Conservation (phyloP, 257 asterid species). For the Plantago elongata region DNA sequence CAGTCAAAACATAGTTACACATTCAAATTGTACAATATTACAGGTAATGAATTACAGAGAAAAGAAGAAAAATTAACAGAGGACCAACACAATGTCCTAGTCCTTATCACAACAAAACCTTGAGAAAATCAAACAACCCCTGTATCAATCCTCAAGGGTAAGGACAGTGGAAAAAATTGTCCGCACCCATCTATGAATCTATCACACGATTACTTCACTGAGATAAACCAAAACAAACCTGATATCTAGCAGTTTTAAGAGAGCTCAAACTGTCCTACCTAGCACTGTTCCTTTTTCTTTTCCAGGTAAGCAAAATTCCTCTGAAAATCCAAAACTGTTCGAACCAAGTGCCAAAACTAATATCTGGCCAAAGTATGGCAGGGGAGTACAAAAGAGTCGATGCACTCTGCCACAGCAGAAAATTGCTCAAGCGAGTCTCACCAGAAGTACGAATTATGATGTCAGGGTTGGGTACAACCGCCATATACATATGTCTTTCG, state of each 20-base stretch:
- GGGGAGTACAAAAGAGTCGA: constrained; percentile 60
- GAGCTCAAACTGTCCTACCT: not conserved
- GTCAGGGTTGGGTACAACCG: constrained; percentile 68
- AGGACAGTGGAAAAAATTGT: constrained; percentile 10
- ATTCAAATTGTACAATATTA: too few species aligned
- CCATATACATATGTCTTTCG: constrained; percentile 62
- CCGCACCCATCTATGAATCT: constrained; percentile 7
- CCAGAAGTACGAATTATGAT: constrained; percentile 71
- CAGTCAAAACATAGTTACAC: too few species aligned
- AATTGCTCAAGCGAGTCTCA: constrained; percentile 78
- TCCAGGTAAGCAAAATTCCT: constrained; percentile 40
- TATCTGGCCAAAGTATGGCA: constrained; percentile 64
- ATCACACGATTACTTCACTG: not conserved
- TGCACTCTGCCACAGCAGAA: constrained; percentile 83
- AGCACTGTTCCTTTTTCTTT: constrained; percentile 38
- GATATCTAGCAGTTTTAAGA: not conserved
- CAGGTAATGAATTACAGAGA: too few species aligned
- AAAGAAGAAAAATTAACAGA: too few species aligned
- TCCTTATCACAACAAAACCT: too few species aligned
- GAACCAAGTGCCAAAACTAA: constrained; percentile 58
- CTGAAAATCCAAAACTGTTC: constrained; percentile 58
- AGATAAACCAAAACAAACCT: not conserved
- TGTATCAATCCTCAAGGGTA: constrained; percentile 9
- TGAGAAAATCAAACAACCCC: not conserved
- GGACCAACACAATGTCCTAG: too few species aligned